A percentile compares a stretch with the other conserved stretches of the same genome.
phyloP scores from a whole-genome alignment of 768 basidiomycete species.

The Calocera cornea region DNA sequence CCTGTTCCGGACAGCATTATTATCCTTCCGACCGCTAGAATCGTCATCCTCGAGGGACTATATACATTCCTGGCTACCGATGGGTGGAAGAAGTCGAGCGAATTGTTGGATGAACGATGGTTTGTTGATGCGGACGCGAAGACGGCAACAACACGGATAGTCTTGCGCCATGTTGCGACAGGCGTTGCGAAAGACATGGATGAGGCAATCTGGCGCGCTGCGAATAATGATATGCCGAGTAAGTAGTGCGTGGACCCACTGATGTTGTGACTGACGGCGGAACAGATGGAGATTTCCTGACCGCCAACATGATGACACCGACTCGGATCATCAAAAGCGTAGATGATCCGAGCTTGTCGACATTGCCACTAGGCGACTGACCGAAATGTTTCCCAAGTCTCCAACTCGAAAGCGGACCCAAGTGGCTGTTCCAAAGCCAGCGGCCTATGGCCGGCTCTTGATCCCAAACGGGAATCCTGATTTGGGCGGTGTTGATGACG shows the following conservation, averaged over 20 bases:
- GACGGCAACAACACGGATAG: constrained; percentile 45
- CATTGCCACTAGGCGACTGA: background rate
- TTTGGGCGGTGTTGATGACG: background rate
- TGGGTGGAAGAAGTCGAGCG: constrained; percentile 57
- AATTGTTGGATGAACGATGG: constrained; percentile 64
- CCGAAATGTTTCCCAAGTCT: background rate
- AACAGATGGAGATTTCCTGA: constrained; percentile 35
- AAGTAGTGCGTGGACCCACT: background rate
- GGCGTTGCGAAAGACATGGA: constrained; percentile 54
- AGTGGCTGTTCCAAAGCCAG: background rate
- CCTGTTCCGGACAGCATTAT: constrained; percentile 47
- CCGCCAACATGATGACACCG: constrained; percentile 28
- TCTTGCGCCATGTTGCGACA: constrained; percentile 61
- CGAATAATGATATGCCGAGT: constrained; percentile 70
- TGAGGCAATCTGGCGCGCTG: constrained; percentile 57
- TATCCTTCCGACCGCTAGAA: constrained; percentile 50
- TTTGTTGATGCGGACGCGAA: constrained; percentile 46
- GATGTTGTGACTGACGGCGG: background rate
- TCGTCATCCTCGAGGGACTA: constrained; percentile 82
- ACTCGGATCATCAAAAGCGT: constrained; percentile 32
- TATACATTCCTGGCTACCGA: constrained; percentile 63
- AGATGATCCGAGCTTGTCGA: constrained; percentile 25
- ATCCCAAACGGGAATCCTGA: background rate
- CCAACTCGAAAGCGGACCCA: background rate
- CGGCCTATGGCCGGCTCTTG: background rate